Percentiles rank a stretch among this genome's conserved stretches.
Conservation (phyloP, 2,329 filamentous ascomycete species). For the Cordyceps cicadae region DNA sequence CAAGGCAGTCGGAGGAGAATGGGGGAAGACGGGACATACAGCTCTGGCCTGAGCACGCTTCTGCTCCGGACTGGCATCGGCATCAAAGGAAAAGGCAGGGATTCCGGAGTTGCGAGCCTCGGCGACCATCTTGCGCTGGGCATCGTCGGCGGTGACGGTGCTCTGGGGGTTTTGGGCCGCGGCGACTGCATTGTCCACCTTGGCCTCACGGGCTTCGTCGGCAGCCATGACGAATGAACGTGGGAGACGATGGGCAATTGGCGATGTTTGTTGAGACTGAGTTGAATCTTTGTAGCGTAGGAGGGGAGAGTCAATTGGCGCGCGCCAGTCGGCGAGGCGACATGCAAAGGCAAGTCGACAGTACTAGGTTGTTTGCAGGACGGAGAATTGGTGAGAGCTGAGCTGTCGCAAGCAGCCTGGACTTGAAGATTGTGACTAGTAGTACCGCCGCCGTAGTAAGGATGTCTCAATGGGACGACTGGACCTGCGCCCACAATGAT, state of each 20-base stretch:
- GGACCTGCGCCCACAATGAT: constrained; percentile 3
- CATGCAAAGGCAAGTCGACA: constrained; percentile 1
- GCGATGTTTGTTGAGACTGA: neutral
- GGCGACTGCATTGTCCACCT: constrained; percentile 7
- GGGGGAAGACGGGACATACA: constrained; percentile 42
- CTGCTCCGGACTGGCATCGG: constrained; percentile 71
- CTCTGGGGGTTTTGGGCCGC: constrained; percentile 59
- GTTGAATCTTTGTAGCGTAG: neutral
- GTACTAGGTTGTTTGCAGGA: neutral
- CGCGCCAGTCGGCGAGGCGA: constrained; percentile 9
- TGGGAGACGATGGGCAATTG: neutral
- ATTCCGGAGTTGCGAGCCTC: constrained; percentile 74
- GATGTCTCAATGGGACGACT: constrained; percentile 4
- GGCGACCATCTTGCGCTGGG: constrained; percentile 64
- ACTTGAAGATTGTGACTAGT: neutral
- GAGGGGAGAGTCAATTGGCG: constrained; percentile 6
- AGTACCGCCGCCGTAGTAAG: too few species aligned
- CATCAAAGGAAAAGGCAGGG: constrained; percentile 77
- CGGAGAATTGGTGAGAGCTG: neutral
- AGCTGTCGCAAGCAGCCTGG: neutral
- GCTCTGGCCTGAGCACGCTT: constrained; percentile 73
- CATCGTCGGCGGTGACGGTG: constrained; percentile 58
- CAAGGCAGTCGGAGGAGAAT: neutral
- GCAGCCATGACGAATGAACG: constrained; percentile 1
- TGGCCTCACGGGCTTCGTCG: constrained; percentile 7